Percentiles rank a stretch among this genome's conserved stretches.
Evolutionary conservation across 1,284 basidiomycete genomes (phyloP).

Genomic region (Bjerkandera adusta): DNA sequence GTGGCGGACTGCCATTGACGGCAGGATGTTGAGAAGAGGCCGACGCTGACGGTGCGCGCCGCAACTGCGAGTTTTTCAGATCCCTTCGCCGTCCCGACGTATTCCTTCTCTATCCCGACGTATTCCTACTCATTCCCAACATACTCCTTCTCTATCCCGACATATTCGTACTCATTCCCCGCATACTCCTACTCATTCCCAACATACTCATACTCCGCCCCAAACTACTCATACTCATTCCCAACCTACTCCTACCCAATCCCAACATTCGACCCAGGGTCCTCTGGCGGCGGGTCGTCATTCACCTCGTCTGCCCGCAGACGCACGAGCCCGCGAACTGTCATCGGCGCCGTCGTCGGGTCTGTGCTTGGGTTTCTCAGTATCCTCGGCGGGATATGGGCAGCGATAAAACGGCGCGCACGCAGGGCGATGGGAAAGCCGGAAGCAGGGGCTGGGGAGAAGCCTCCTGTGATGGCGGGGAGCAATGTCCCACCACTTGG

Average conservation of each 20-base stretch:
- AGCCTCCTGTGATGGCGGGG: background rate
- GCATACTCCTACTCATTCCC: background rate
- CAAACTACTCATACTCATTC: background rate
- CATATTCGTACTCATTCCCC: background rate
- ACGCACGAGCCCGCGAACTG: background rate
- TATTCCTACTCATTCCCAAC: background rate
- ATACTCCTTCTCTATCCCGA: background rate
- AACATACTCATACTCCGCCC: constrained; percentile 2
- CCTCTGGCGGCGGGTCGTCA: background rate
- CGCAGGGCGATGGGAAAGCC: background rate
- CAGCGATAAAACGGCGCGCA: background rate
- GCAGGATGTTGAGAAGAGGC: no score
- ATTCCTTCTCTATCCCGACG: background rate
- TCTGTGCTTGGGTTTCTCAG: constrained; percentile 6
- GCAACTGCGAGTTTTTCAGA: no score
- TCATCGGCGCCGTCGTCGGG: constrained; percentile 10
- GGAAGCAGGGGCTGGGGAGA: background rate
- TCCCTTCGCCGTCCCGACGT: constrained; percentile 2
- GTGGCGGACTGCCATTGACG: no score
- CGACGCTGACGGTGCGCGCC: background rate
- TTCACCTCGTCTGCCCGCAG: background rate
- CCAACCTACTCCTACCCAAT: constrained; percentile 6
- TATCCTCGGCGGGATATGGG: constrained; percentile 9
- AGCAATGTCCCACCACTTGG: constrained; percentile 5
- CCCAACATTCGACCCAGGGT: background rate